phyloP scores from a whole-genome alignment of 371 early-diverging fungal species.

The Actinomortierella ambigua region DNA sequence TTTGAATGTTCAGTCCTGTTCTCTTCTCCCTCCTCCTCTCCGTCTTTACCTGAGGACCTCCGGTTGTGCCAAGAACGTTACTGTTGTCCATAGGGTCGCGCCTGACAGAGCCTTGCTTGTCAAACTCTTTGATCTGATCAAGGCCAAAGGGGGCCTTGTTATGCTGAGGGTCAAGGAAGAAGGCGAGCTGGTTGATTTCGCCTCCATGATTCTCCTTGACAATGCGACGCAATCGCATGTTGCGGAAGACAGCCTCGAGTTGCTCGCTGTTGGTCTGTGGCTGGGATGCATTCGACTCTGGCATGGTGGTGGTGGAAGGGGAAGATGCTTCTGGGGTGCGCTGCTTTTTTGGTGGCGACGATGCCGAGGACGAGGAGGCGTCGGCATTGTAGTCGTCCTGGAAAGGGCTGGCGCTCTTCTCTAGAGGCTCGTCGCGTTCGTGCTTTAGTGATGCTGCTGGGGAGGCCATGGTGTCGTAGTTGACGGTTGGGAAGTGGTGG shows the following conservation, averaged over 20 bases:
- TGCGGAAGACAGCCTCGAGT: slow-evolving; percentile 59
- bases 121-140: slow-evolving; percentile 63
- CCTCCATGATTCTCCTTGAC: slow-evolving; percentile 86
- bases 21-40: neutral
- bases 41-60: slow-evolving; percentile 63
- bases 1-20: neutral
- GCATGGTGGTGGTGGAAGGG: neutral
- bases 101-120: slow-evolving; percentile 69
- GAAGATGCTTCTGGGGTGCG: neutral
- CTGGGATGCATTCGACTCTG: slow-evolving; percentile 2
- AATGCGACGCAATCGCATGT: slow-evolving; percentile 79
- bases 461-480: slow-evolving; percentile 18
- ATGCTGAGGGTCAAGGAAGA: slow-evolving; percentile 69
- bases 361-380: slow-evolving; percentile 39
- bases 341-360: slow-evolving; percentile 24
- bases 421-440: slow-evolving; percentile 22
- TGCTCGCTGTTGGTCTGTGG: slow-evolving; percentile 11
- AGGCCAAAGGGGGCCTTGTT: slow-evolving; percentile 56
- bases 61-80: slow-evolving; percentile 76
- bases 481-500: slow-evolving; percentile 2
- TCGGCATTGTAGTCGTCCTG: slow-evolving; percentile 40
- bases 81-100: slow-evolving; percentile 70
- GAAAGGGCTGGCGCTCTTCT: slow-evolving; percentile 9
- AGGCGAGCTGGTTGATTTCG: slow-evolving; percentile 72
- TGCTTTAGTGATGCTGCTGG: slow-evolving; percentile 29